A percentile compares a stretch with the other conserved stretches of the same genome.
Evolutionary conservation across 495 filamentous ascomycete species (phyloP).

Genomic region (Bryoglossum gracile): DNA sequence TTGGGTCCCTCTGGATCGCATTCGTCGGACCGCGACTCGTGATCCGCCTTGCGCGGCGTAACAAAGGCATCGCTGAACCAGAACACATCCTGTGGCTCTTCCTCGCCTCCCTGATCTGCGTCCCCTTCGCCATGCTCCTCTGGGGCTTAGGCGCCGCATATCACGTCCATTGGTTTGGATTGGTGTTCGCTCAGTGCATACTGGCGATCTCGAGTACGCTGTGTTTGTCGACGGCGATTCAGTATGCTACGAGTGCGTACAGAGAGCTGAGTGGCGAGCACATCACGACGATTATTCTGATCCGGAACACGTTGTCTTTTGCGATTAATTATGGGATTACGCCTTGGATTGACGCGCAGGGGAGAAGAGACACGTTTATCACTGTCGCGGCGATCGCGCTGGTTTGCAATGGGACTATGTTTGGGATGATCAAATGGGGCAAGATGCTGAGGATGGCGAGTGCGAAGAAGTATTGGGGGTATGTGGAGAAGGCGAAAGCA

Average conservation of each 20-base stretch:
- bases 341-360: constrained; percentile 31
- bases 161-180: constrained; percentile 29
- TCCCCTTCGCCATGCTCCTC: constrained; percentile 50
- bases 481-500: neutral
- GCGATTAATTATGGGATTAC: constrained; percentile 32
- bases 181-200: constrained; percentile 54
- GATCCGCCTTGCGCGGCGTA: constrained; percentile 30
- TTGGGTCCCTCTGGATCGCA: constrained; percentile 34
- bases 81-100: constrained; percentile 61
- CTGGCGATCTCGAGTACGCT: constrained; percentile 49
- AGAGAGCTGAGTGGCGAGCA: constrained; percentile 46
- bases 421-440: constrained; percentile 25
- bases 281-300: constrained; percentile 38
- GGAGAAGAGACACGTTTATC: constrained; percentile 30
- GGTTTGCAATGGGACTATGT: constrained; percentile 17
- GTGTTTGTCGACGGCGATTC: constrained; percentile 33
- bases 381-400: constrained; percentile 24
- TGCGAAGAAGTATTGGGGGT: constrained; percentile 2
- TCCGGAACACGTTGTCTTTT: constrained; percentile 31
- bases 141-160: constrained; percentile 60
- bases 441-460: constrained; percentile 15
- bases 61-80: constrained; percentile 54
- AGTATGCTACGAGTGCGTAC: constrained; percentile 6
- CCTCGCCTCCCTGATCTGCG: constrained; percentile 40
- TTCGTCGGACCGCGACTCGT: constrained; percentile 34